A percentile compares a stretch with the other conserved stretches of the same genome.
phyloP scores from a whole-genome alignment of 2,329 filamentous ascomycete species.

The Cytospora schulzeri region DNA sequence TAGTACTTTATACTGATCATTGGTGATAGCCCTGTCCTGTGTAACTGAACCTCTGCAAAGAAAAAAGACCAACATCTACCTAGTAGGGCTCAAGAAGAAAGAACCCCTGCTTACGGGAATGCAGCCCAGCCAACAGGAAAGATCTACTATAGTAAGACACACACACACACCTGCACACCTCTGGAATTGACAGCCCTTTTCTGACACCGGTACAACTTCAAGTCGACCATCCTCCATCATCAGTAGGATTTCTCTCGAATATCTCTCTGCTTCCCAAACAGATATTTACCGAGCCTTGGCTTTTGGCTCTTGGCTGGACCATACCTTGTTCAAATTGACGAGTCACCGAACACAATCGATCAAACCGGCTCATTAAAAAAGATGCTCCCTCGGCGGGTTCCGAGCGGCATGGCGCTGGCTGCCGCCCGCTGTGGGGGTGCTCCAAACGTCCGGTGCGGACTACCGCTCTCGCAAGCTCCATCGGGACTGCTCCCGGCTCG shows the following conservation, averaged over 20 bases:
- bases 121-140: slow-evolving; percentile 1
- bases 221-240: neutral
- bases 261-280: neutral
- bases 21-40: slow-evolving; percentile 7
- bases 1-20: neutral
- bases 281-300: neutral
- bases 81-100: neutral
- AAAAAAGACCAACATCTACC: slow-evolving; percentile 12
- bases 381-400: slow-evolving; percentile 15
- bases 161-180: neutral
- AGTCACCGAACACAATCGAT: slow-evolving; percentile 8
- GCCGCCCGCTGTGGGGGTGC: slow-evolving; percentile 19
- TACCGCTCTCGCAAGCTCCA: neutral
- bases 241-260: neutral
- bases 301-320: neutral
- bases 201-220: neutral
- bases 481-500: slow-evolving; percentile 12
- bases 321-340: neutral
- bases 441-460: slow-evolving; percentile 3
- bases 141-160: too few relatives aligned
- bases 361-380: neutral
- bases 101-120: neutral
- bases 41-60: slow-evolving; percentile 19
- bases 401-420: slow-evolving; percentile 21
- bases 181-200: neutral